Evolutionary conservation across 108 stramenopile species (phyloP).

Genomic region (Cylindrotheca closterium): DNA sequence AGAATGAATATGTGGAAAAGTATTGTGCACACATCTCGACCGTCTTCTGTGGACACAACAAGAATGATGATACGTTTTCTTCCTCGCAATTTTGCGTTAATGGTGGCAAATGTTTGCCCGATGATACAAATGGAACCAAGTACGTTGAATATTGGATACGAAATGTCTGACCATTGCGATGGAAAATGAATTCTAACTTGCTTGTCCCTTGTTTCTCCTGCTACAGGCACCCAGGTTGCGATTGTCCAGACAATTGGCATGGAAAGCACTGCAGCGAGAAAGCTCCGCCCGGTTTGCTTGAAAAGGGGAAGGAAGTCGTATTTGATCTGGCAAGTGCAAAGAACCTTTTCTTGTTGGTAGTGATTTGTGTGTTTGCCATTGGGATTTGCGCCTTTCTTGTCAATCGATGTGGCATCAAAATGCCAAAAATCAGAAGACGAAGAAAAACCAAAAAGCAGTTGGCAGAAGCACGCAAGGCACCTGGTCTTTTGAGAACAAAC

Average conservation of each 20-base stretch:
- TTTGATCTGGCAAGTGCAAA: too few relatives aligned
- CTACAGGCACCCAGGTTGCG: conserved; percentile 22
- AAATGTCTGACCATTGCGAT: background rate
- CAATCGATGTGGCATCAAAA: too few relatives aligned
- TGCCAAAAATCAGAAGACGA: too few relatives aligned
- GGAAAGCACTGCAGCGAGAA: conserved; percentile 19
- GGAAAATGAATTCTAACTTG: background rate
- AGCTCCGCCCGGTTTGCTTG: background rate
- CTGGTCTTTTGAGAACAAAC: too few relatives aligned
- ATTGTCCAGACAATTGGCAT: conserved; percentile 25
- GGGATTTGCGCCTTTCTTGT: too few relatives aligned
- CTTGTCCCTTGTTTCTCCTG: conserved; percentile 6
- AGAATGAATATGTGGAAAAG: conserved; percentile 13
- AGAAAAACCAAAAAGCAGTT: too few relatives aligned
- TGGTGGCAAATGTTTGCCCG: conserved; percentile 19
- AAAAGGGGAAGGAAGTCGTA: background rate
- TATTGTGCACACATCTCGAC: conserved; percentile 24
- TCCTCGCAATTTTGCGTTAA: conserved; percentile 19
- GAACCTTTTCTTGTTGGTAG: too few relatives aligned
- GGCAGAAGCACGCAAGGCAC: too few relatives aligned
- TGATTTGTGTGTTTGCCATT: too few relatives aligned
- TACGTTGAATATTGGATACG: background rate
- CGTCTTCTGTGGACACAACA: conserved; percentile 13
- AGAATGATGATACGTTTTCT: conserved; percentile 3
- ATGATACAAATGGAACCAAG: conserved; percentile 6